Evolutionary conservation across 208 protist genomes (phyloP).

Genomic region (Trypanosoma caninum): DNA sequence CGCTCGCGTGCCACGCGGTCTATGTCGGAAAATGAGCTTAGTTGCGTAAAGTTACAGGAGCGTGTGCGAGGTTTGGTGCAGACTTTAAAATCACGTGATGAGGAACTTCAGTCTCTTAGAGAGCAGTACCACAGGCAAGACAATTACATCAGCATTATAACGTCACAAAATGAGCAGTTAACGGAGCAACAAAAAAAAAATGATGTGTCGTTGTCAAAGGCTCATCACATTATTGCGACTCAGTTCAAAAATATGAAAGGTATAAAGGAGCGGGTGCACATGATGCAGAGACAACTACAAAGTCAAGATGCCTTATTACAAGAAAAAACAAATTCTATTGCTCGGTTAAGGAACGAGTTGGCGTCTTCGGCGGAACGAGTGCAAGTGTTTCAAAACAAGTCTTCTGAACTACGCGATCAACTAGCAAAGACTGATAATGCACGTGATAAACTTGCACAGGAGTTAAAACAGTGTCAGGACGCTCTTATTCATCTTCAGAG

Average conservation of each 20-base stretch:
- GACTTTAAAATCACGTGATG: conserved; percentile 43
- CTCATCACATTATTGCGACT: conserved; percentile 84
- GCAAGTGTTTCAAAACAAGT: conserved; percentile 42
- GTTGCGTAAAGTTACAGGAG: conserved; percentile 73
- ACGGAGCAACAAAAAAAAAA: conserved; percentile 29
- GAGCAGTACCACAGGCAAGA: conserved; percentile 77
- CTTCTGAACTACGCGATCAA: conserved; percentile 61
- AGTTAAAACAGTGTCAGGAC: conserved; percentile 74
- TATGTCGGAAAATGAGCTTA: conserved; percentile 76
- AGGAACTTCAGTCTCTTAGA: conserved; percentile 61
- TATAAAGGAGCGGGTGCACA: conserved; percentile 54
- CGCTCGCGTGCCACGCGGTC: conserved; percentile 51
- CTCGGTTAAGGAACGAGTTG: conserved; percentile 50
- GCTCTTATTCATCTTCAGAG: conserved; percentile 81
- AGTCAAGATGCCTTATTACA: conserved; percentile 51
- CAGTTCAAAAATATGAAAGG: conserved; percentile 73
- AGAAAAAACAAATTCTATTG: conserved; percentile 39
- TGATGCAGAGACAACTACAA: conserved; percentile 52
- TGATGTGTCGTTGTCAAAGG: conserved; percentile 59
- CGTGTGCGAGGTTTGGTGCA: conserved; percentile 43
- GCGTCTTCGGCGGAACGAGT: conserved; percentile 29
- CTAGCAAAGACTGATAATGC: conserved; percentile 58
- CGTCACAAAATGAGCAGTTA: conserved; percentile 68
- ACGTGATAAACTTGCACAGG: conserved; percentile 53
- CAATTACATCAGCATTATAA: conserved; percentile 68